phyloP scores from a whole-genome alignment of 164 flowering plant genomes.

The Annona cherimola region DNA sequence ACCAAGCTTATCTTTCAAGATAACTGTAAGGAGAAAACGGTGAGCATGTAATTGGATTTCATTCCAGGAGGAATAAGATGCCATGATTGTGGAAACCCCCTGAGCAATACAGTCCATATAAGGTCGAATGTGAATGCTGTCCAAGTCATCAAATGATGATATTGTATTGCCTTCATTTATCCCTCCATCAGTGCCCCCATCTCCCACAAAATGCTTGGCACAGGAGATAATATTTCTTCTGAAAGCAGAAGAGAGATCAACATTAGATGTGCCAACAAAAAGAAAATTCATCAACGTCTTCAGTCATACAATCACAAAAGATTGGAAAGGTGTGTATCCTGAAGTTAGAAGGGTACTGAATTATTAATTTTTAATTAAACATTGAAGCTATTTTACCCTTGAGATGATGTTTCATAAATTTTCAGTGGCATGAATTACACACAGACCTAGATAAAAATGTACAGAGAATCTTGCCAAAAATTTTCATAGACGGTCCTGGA shows the following conservation, averaged over 20 bases:
- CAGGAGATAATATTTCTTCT: constrained; percentile 61
- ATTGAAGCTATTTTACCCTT: neutral
- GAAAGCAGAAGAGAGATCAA: constrained; percentile 9
- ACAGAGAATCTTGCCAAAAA: no score
- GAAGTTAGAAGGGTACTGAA: no score
- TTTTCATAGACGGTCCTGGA: no score
- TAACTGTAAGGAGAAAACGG: constrained; percentile 54
- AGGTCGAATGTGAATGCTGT: constrained; percentile 66
- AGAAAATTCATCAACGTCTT: neutral
- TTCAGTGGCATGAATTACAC: no score
- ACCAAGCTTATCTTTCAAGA: constrained; percentile 69
- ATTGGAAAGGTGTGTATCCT: neutral
- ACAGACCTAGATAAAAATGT: no score
- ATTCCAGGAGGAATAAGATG: constrained; percentile 88
- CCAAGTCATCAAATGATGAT: constrained; percentile 45
- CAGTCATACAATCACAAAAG: neutral
- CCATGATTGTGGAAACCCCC: constrained; percentile 84
- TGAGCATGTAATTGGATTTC: constrained; percentile 54
- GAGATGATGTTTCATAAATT: neutral
- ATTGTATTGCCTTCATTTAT: constrained; percentile 69
- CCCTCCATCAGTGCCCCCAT: constrained; percentile 80
- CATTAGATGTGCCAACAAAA: neutral
- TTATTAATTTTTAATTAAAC: no score
- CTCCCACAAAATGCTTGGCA: constrained; percentile 79
- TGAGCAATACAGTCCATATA: constrained; percentile 71